A percentile compares a stretch with the other conserved stretches of the same genome.
phyloP scores from a whole-genome alignment of 208 protist species.

The Phytomonas serpens region DNA sequence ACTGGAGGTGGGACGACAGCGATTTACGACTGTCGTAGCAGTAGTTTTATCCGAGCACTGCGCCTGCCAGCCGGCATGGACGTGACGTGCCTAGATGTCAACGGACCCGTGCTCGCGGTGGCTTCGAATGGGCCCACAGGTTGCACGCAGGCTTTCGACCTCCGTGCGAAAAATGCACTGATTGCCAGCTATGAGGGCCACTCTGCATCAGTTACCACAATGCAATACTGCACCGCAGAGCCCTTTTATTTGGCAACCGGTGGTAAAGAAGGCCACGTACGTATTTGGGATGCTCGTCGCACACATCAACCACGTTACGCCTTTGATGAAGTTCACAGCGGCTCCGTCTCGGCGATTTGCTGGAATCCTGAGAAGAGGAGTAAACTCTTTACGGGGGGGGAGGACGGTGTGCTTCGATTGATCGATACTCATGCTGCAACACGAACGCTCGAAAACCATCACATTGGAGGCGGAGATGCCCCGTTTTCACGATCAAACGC shows the following conservation, averaged over 20 bases:
- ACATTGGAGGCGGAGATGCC: constrained; percentile 14
- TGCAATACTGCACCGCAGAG: constrained; percentile 69
- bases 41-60: constrained; percentile 56
- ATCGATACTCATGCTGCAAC: constrained; percentile 61
- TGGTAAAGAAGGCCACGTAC: constrained; percentile 33
- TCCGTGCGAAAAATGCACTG: constrained; percentile 60
- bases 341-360: constrained; percentile 37
- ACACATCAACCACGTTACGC: constrained; percentile 45
- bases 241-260: constrained; percentile 80
- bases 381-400: constrained; percentile 62
- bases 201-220: constrained; percentile 21
- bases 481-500: not conserved
- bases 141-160: constrained; percentile 50
- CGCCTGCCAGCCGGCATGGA: constrained; percentile 28
- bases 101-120: constrained; percentile 62
- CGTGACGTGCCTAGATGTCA: constrained; percentile 51
- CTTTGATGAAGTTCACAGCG: constrained; percentile 54
- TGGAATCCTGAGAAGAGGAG: constrained; percentile 72
- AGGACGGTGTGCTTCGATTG: constrained; percentile 62
- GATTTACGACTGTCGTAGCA: constrained; percentile 61
- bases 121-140: constrained; percentile 31
- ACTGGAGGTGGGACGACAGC: constrained; percentile 36
- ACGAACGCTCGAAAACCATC: constrained; percentile 17
- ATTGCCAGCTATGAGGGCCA: constrained; percentile 56
- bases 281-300: constrained; percentile 69